Percentiles rank a stretch among this genome's conserved stretches.
These are phyloP conservation scores for Serendipita sp. DNA, from an alignment of 768 basidiomycete species.

Conservation along the genomic window DNA sequence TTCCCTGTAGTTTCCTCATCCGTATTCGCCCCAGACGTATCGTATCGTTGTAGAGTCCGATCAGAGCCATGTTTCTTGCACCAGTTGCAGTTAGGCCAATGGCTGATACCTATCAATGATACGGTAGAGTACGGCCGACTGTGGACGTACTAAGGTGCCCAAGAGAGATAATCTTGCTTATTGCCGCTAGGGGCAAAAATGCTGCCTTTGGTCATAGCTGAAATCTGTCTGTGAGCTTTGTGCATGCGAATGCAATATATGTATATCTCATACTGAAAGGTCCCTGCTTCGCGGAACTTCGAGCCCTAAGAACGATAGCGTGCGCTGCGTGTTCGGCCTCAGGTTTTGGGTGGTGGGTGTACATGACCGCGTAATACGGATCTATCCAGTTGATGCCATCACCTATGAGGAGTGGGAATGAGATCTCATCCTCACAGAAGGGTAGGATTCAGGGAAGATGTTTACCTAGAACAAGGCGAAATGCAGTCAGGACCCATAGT, in stretches of 20 bases:
- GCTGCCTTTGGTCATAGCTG: slow-evolving; percentile 24
- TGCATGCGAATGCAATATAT: neutral
- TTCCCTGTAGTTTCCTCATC: too few species aligned
- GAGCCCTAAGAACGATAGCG: neutral
- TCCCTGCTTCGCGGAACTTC: neutral
- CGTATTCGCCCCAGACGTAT: too few species aligned
- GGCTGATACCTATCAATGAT: slow-evolving; percentile 17
- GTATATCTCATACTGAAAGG: neutral
- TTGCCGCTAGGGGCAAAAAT: slow-evolving; percentile 25
- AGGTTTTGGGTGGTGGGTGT: neutral
- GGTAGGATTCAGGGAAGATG: neutral
- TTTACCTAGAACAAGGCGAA: neutral
- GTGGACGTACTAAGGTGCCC: slow-evolving; percentile 44
- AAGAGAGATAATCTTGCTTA: slow-evolving; percentile 50
- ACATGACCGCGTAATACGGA: neutral
- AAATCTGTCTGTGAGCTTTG: neutral
- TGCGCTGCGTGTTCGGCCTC: neutral
- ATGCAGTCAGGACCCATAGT: too few species aligned
- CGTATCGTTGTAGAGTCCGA: too few species aligned
- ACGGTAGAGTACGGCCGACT: neutral
- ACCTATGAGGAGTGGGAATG: neutral
- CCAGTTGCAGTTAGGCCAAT: slow-evolving; percentile 42
- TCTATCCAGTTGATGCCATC: slow-evolving; percentile 1
- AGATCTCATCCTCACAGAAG: neutral
- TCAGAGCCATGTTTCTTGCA: slow-evolving; percentile 16